A percentile compares a stretch with the other conserved stretches of the same genome.
Evolutionary conservation across 345 rosid genomes (phyloP).

Genomic region (Hirschfeldia incana): DNA sequence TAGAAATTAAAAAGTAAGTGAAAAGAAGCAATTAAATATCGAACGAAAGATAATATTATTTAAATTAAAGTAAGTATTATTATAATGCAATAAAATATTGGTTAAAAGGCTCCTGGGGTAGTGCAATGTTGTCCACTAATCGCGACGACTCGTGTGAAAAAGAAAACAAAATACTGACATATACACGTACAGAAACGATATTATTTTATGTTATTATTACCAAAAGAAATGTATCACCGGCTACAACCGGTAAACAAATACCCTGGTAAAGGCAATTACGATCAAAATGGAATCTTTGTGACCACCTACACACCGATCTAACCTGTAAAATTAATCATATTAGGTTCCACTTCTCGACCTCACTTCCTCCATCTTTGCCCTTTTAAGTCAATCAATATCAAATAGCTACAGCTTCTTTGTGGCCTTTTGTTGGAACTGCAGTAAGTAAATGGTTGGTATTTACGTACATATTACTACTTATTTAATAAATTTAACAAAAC

Average conservation of each 20-base stretch:
- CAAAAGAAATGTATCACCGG: conserved; percentile 54
- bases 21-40: conserved; percentile 3
- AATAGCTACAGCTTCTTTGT: background rate
- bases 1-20: background rate
- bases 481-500: background rate
- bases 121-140: conserved; percentile 60
- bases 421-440: background rate
- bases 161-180: conserved; percentile 29
- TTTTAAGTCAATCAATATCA: background rate
- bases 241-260: conserved; percentile 50
- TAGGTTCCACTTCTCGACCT: conserved; percentile 49
- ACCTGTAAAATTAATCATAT: conserved; percentile 59
- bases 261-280: conserved; percentile 58
- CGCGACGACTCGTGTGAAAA: conserved; percentile 47
- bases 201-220: conserved; percentile 11
- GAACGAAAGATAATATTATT: background rate
- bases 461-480: background rate
- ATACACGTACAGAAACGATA: conserved; percentile 30
- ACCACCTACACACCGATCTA: conserved; percentile 52
- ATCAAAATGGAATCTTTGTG: conserved; percentile 56
- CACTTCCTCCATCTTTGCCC: too few species aligned
- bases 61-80: conserved; percentile 3
- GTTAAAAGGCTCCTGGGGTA: conserved; percentile 33
- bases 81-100: background rate
- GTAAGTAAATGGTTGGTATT: background rate